Base-by-base conservation (phyloP, 208 protist genomes). In the Acanthamoeba castellanii region DNA sequence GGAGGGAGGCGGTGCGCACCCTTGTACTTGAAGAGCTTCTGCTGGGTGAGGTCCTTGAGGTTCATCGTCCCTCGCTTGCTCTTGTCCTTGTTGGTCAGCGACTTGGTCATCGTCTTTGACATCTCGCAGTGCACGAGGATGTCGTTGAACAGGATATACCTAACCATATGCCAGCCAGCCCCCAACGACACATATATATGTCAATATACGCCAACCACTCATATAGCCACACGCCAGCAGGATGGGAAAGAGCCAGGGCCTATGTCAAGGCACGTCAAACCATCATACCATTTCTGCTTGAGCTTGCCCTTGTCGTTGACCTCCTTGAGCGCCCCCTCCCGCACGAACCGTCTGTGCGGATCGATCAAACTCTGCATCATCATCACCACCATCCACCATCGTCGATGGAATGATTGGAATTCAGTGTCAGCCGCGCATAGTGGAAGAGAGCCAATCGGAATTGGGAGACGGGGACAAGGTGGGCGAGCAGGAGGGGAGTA, bases 251-350 rank as follows among this genome's bases (percentile, higher is more conserved):
- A n/a, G n/a, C n/a, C n/a, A n/a, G n/a, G n/a, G n/a, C n/a, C n/a
- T n/a, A n/a, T n/a, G n/a, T n/a, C n/a, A n/a, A n/a, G n/a, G n/a
- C n/a, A n/a, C n/a, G n/a, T n/a, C n/a, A n/a, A n/a, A n/a, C n/a
- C n/a, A n/a, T n/a, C 30, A 30, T 5, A 85, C 76, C 76, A 85
- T 27, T 85, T 85, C 42, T 85, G 42, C 76, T 57, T 55, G 42
- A 85, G 32, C 45, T 85, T 55, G 76, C 76, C 76, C 45, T 85
- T 85, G 22, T 85, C 76, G 42, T 13, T 85, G 76, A 85, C 76
- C 76, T 57, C 42, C 45, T 85, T 85, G 76, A 85, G 76, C 16
- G 76, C 32, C 13, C 76, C 76, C n/a, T 85, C 76, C 18, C 76
- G 76, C 42, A 85, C 76, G 76, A 85, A 85, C 45, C 76, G n/a